Conservation (phyloP, 2,329 filamentous ascomycete genomes). For the Colletotrichum karsti region DNA sequence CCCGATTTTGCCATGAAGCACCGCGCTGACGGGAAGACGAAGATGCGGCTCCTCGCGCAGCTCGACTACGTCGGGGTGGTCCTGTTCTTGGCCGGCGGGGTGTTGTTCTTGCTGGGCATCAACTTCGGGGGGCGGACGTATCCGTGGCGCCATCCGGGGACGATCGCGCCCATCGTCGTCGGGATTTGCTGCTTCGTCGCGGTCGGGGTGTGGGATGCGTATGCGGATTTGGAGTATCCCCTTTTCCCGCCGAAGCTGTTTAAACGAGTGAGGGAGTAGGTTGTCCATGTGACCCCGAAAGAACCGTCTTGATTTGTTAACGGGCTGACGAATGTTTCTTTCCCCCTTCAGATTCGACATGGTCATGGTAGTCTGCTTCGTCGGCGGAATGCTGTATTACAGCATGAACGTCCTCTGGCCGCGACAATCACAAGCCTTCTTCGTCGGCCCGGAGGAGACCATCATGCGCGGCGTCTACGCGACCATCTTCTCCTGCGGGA, state of each 20-base stretch:
- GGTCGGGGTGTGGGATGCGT: slow-evolving; percentile 39
- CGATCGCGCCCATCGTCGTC: slow-evolving; percentile 30
- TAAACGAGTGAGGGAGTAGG: slow-evolving; percentile 35
- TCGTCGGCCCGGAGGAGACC: slow-evolving; percentile 32
- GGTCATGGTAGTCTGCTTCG: slow-evolving; percentile 40
- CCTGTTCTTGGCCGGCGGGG: slow-evolving; percentile 36
- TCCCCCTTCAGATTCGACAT: slow-evolving; percentile 37
- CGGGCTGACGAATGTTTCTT: fast-evolving
- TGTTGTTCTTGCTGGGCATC: slow-evolving; percentile 38
- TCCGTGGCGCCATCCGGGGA: slow-evolving; percentile 36
- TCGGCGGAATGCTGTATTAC: slow-evolving; percentile 41
- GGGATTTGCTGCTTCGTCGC: slow-evolving; percentile 35
- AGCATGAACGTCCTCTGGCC: slow-evolving; percentile 42
- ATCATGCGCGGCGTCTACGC: slow-evolving; percentile 38
- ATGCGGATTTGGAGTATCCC: slow-evolving; percentile 36
- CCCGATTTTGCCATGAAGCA: slow-evolving; percentile 45
- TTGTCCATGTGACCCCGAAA: not conserved
- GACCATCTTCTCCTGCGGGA: slow-evolving; percentile 38
- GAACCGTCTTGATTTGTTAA: not conserved
- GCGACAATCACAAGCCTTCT: slow-evolving; percentile 36
- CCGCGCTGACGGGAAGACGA: slow-evolving; percentile 35
- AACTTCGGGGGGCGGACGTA: slow-evolving; percentile 39
- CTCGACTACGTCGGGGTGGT: slow-evolving; percentile 37
- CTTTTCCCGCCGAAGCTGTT: slow-evolving; percentile 41
- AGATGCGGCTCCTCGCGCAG: slow-evolving; percentile 33